A percentile compares a stretch with the other conserved stretches of the same genome.
phyloP scores from a whole-genome alignment of 2,329 filamentous ascomycete species.

The Escovopsis weberi region DNA sequence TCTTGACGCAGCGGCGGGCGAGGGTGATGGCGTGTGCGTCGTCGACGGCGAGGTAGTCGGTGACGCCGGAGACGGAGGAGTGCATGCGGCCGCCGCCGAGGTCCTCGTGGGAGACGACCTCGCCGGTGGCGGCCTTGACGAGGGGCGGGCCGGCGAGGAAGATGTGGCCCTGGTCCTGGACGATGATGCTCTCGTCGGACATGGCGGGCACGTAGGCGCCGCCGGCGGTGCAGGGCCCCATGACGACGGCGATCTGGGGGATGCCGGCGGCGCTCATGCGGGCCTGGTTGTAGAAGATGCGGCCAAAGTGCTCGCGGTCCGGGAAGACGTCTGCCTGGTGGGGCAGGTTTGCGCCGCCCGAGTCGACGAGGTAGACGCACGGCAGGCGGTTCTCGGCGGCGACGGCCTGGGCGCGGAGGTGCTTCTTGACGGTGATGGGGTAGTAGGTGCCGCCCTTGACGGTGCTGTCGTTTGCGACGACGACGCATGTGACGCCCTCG shows the following conservation, averaged over 20 bases:
- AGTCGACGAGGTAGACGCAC: conserved; percentile 94
- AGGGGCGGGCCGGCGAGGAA: conserved; percentile 90
- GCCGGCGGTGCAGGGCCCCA: conserved; percentile 93
- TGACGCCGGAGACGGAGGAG: conserved; percentile 80
- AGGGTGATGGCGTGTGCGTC: conserved; percentile 85
- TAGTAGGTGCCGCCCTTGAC: conserved; percentile 97
- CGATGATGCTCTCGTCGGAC: conserved; percentile 96
- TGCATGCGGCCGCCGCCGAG: conserved; percentile 84
- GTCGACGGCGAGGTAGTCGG: conserved; percentile 88
- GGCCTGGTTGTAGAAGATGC: conserved; percentile 97
- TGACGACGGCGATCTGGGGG: conserved; percentile 86
- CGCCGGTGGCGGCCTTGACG: conserved; percentile 90
- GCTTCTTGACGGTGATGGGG: conserved; percentile 95
- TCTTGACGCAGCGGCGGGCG: conserved; percentile 67
- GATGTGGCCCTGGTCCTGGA: conserved; percentile 89
- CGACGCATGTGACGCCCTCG: conserved; percentile 80
- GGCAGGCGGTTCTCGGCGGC: conserved; percentile 71
- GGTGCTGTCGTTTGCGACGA: conserved; percentile 91
- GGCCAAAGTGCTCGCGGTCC: conserved; percentile 85
- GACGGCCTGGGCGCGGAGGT: conserved; percentile 79
- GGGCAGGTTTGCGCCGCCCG: conserved; percentile 85
- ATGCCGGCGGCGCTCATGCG: conserved; percentile 81
- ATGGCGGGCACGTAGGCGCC: conserved; percentile 94
- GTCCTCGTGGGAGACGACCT: conserved; percentile 80
- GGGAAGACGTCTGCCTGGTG: conserved; percentile 95